phyloP scores from a whole-genome alignment of 345 rosid species.

The Lenwebbia sp. region DNA sequence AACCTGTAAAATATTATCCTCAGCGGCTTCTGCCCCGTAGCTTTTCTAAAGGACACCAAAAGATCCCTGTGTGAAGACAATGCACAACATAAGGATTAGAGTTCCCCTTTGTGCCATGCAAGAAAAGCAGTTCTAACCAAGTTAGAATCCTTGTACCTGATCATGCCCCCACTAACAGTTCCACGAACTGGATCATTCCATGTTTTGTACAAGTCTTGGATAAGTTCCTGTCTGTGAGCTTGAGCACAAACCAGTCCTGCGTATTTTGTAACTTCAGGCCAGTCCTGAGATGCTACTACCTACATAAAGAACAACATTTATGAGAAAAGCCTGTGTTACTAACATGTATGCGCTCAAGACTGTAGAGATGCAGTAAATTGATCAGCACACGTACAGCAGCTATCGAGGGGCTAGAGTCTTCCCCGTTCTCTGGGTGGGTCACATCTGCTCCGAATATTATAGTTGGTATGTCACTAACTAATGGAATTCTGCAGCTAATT shows the following conservation, averaged over 20 bases:
- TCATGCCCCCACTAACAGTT: slow-evolving; percentile 94
- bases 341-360: background rate
- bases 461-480: slow-evolving; percentile 97
- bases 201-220: slow-evolving; percentile 94
- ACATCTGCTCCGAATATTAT: slow-evolving; percentile 99
- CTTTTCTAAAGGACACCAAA: slow-evolving; percentile 85
- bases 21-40: slow-evolving; percentile 95
- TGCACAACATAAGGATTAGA: background rate
- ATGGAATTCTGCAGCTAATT: slow-evolving; percentile 88
- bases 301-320: slow-evolving; percentile 12
- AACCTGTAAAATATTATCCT: slow-evolving; percentile 98
- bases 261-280: slow-evolving; percentile 99
- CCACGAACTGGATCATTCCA: slow-evolving; percentile 99
- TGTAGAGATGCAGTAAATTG: background rate
- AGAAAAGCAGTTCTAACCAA: background rate
- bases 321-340: slow-evolving; percentile 1
- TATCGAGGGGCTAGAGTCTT: slow-evolving; percentile 96
- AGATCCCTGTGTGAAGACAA: slow-evolving; percentile 63
- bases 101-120: background rate
- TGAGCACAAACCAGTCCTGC: slow-evolving; percentile 99
- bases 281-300: slow-evolving; percentile 99
- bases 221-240: slow-evolving; percentile 98
- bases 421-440: slow-evolving; percentile 99
- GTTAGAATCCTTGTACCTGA: slow-evolving; percentile 35
- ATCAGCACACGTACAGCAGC: slow-evolving; percentile 55